These are phyloP conservation scores for Yamadazyma blattariae DNA, from an alignment of 1,139 yeast genomes.

Conservation along the genomic window DNA sequence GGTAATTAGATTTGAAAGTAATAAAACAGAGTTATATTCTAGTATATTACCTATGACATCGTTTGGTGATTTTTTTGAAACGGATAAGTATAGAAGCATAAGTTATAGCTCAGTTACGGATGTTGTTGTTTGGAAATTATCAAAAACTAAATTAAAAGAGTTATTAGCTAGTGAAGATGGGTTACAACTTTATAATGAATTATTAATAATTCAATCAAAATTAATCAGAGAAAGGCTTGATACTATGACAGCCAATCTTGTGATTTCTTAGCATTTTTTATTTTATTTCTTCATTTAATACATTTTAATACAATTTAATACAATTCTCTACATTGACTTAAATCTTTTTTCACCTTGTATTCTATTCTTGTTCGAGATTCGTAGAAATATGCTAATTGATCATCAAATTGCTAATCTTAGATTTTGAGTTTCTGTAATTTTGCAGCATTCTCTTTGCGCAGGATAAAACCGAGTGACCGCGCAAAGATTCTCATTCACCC, in stretches of 20 bases:
- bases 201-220: conserved; percentile 61
- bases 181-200: conserved; percentile 61
- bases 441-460: no score
- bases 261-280: conserved; percentile 43
- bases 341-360: no score
- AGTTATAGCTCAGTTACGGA: conserved; percentile 51
- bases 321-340: no score
- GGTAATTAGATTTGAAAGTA: conserved; percentile 49
- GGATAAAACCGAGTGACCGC: background rate
- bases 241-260: conserved; percentile 64
- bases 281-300: background rate
- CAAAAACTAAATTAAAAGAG: conserved; percentile 41
- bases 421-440: no score
- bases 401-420: no score
- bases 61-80: conserved; percentile 66
- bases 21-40: conserved; percentile 63
- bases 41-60: conserved; percentile 87
- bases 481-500: background rate
- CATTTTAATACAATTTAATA: no score
- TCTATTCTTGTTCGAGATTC: no score
- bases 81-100: conserved; percentile 36
- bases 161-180: conserved; percentile 44
- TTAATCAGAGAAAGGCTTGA: conserved; percentile 73
- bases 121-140: conserved; percentile 71
- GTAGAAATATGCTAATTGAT: no score